phyloP scores from a whole-genome alignment of 495 filamentous ascomycete species.

The Penicillium arizonense region DNA sequence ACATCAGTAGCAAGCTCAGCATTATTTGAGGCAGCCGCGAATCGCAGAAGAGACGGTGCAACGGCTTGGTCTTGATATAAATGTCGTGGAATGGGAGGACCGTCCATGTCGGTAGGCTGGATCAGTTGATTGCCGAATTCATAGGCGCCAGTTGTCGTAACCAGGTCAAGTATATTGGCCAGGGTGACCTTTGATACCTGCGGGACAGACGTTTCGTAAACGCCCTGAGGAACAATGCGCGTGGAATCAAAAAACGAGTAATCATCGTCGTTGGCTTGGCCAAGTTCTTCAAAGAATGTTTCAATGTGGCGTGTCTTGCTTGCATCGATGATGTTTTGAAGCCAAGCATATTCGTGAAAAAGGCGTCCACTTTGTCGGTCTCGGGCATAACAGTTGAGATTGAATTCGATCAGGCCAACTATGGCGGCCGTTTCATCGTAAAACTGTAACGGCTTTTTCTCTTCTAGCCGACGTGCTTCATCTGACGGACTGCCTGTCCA shows the following conservation, averaged over 20 bases:
- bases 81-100: slow-evolving; percentile 47
- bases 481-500: slow-evolving; percentile 27
- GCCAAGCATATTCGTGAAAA: slow-evolving; percentile 30
- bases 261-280: slow-evolving; percentile 11
- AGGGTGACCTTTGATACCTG: slow-evolving; percentile 49
- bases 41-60: slow-evolving; percentile 56
- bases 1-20: slow-evolving; percentile 42
- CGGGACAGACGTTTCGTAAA: slow-evolving; percentile 35
- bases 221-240: slow-evolving; percentile 8
- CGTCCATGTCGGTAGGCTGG: slow-evolving; percentile 54
- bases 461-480: slow-evolving; percentile 18
- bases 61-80: slow-evolving; percentile 49
- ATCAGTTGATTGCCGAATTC: slow-evolving; percentile 57
- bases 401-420: slow-evolving; percentile 36
- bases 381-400: slow-evolving; percentile 25
- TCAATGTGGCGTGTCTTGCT: slow-evolving; percentile 40
- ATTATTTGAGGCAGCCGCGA: slow-evolving; percentile 53
- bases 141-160: slow-evolving; percentile 42
- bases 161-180: slow-evolving; percentile 52
- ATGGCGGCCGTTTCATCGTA: slow-evolving; percentile 40
- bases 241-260: slow-evolving; percentile 18
- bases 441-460: slow-evolving; percentile 27
- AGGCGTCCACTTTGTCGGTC: slow-evolving; percentile 27
- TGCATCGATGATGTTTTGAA: slow-evolving; percentile 38
- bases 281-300: slow-evolving; percentile 32